Evolutionary conservation across 306 rosid genomes (phyloP).

Genomic region (Cicer arietinum): DNA sequence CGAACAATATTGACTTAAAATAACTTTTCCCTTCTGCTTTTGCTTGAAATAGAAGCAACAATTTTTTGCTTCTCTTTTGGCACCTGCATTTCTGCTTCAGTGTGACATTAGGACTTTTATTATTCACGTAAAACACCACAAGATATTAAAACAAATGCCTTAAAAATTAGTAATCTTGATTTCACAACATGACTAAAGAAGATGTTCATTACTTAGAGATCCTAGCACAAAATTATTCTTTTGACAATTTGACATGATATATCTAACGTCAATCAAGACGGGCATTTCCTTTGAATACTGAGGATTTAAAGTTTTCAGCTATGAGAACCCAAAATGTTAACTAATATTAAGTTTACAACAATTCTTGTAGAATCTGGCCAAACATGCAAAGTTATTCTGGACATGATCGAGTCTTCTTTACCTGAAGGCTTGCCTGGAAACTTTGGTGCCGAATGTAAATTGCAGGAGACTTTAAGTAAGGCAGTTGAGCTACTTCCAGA

Average conservation of each 20-base stretch:
- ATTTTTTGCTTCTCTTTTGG: slow-evolving; percentile 11
- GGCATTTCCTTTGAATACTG: slow-evolving; percentile 9
- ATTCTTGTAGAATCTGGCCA: slow-evolving; percentile 92
- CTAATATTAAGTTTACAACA: slow-evolving; percentile 44
- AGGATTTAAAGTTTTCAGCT: slow-evolving; percentile 23
- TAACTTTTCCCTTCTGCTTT: not conserved
- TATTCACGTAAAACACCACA: slow-evolving; percentile 10
- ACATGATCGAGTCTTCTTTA: slow-evolving; percentile 80
- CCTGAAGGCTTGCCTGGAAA: slow-evolving; percentile 87
- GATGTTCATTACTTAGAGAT: slow-evolving; percentile 22
- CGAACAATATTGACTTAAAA: not conserved
- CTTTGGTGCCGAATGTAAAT: slow-evolving; percentile 78
- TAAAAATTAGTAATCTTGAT: not conserved
- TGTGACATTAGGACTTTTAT: slow-evolving; percentile 19
- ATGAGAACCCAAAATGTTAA: slow-evolving; percentile 34
- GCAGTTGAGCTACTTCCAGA: slow-evolving; percentile 90
- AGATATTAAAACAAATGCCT: not conserved
- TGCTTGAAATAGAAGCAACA: slow-evolving; percentile 7
- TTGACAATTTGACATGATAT: slow-evolving; percentile 1
- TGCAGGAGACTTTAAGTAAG: slow-evolving; percentile 82
- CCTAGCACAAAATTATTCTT: slow-evolving; percentile 12
- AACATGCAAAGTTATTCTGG: slow-evolving; percentile 86
- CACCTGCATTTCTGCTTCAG: not conserved
- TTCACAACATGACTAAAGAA: slow-evolving; percentile 28
- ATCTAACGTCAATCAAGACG: slow-evolving; percentile 23